Evolutionary conservation across 2,329 filamentous ascomycete genomes (phyloP), one percentile per base, ranked within the genome.

Genomic region (Alternaria sp.): DNA sequence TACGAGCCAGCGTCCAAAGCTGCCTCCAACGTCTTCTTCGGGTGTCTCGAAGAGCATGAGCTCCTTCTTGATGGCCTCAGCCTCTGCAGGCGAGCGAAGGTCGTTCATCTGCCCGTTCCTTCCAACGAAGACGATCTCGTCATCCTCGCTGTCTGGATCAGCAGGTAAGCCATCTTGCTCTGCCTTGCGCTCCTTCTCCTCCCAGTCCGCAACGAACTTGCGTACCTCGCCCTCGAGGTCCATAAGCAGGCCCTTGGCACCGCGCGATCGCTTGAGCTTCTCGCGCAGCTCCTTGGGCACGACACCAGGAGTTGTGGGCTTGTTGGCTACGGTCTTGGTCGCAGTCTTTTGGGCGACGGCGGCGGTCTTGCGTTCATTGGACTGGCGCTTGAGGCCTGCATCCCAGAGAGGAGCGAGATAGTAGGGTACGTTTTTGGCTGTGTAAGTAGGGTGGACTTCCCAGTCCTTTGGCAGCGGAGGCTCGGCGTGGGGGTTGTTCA

Each of bases 81-180:
- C 78, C 2, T 82, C 79, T 41, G 81, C 79, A 59, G 81, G 74
- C 67, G 81, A 68, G 76, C 80, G 65, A 77, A 80, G 79, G 81
- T 91, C 77, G 78, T 86, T 75, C 88, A 89, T 84, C 80, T 88
- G 74, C 70, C 86, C 84, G 56, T 88, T 86, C 9, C 86, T 81
- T 1, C 91, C 93, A 5, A 96, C 88, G 75, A 97, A 97, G 10
- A 97, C 93, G 65, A 97, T 92, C 79, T 97, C 92, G 62, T 97
- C 93, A 61, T 96, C 92, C 29, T 85, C 85, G 39, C 82, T 82
- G 53, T 85, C 83, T 13, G 82, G 82, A 55, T 84, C 82, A 9
- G 80, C 78, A 7, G 70, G 72, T 17, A 81, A 46, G 4, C 78
- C 80, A 9, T 80, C 77, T 4, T 68, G 68, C 54, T 87, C 84